These are phyloP conservation scores for Emericellopsis terricola DNA, from an alignment of 495 filamentous ascomycete species.

Conservation along the genomic window DNA sequence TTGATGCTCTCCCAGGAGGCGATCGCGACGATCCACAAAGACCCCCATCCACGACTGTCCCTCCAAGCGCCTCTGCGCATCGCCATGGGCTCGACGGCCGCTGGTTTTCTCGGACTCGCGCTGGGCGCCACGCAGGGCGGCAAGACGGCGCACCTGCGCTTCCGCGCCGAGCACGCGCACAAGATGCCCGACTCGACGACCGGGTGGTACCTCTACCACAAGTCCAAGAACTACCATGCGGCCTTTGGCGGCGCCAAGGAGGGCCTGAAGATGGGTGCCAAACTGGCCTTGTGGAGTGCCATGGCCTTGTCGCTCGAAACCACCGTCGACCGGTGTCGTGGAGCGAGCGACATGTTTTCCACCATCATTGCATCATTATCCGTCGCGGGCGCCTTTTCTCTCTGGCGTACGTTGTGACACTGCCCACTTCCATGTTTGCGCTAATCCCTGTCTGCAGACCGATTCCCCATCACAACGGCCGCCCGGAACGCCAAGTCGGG, in stretches of 20 bases:
- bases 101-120: slow-evolving; percentile 43
- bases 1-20: too few relatives aligned
- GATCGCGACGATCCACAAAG: too few relatives aligned
- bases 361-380: slow-evolving; percentile 65
- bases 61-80: slow-evolving; percentile 39
- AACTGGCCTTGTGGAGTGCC: slow-evolving; percentile 44
- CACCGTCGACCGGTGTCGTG: slow-evolving; percentile 59
- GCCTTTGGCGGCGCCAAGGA: slow-evolving; percentile 57
- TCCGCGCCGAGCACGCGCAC: slow-evolving; percentile 91
- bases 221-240: slow-evolving; percentile 82
- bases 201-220: slow-evolving; percentile 96
- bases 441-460: slow-evolving; percentile 31
- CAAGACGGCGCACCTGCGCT: slow-evolving; percentile 54
- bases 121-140: slow-evolving; percentile 60
- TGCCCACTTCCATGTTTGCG: slow-evolving; percentile 1
- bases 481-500: slow-evolving; percentile 72
- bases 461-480: slow-evolving; percentile 63
- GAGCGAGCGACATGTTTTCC: slow-evolving; percentile 51
- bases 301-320: slow-evolving; percentile 66
- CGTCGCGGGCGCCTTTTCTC: slow-evolving; percentile 69
- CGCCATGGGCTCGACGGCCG: slow-evolving; percentile 35
- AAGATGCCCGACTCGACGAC: slow-evolving; percentile 60
- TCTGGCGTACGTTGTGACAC: slow-evolving; percentile 45
- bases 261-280: slow-evolving; percentile 58
- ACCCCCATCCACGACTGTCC: slow-evolving; percentile 37